Conservation (phyloP, 2,329 filamentous ascomycete species). For the Fusarium nodosum region DNA sequence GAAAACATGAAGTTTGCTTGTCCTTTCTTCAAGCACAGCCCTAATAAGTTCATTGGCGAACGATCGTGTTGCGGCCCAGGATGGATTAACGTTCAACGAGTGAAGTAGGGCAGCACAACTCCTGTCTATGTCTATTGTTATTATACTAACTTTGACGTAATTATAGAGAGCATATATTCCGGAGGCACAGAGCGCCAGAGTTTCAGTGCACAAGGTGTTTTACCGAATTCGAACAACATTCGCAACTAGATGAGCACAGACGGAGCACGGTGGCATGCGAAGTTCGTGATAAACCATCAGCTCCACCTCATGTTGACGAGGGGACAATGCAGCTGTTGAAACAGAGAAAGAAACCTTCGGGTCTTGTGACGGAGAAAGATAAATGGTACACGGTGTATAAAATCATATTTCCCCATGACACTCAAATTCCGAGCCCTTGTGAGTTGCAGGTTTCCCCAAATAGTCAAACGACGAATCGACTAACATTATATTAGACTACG, state of each 20-base stretch:
- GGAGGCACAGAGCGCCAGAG: neutral
- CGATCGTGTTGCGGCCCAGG: neutral
- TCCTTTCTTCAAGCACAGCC: neutral
- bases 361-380: neutral
- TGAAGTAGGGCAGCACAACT: neutral
- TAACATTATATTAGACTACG: neutral
- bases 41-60: neutral
- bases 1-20: neutral
- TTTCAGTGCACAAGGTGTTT: neutral
- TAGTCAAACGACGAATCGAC: accelerated
- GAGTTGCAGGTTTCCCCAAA: accelerated
- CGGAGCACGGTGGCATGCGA: neutral
- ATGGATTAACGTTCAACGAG: neutral
- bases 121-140: too few relatives aligned
- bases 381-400: neutral
- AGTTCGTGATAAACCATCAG: neutral
- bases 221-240: neutral
- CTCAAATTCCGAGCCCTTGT: neutral
- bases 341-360: neutral
- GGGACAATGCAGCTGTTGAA: neutral
- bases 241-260: neutral
- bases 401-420: neutral
- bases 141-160: neutral
- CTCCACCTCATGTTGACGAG: neutral
- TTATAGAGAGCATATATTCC: neutral